Percentiles rank a stretch among this genome's conserved stretches.
phyloP scores from a whole-genome alignment of 805 yeast genomes.

The Candida boidinii region DNA sequence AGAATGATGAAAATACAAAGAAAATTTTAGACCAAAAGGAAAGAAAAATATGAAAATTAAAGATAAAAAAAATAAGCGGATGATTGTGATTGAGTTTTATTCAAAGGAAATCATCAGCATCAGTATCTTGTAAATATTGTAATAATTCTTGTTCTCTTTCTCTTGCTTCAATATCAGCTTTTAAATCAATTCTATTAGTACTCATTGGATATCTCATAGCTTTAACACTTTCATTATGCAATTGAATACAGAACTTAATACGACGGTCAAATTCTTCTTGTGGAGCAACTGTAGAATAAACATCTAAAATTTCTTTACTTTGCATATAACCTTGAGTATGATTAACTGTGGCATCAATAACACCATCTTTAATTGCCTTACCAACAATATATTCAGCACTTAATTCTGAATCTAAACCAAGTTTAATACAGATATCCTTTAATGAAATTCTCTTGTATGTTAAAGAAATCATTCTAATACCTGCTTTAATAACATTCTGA shows the following conservation, averaged over 20 bases:
- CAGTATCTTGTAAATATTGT: conserved; percentile 40
- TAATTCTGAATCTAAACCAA: conserved; percentile 88
- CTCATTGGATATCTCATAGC: conserved; percentile 88
- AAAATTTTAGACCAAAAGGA: too few species aligned
- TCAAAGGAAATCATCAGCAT: conserved; percentile 16
- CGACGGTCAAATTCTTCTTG: conserved; percentile 86
- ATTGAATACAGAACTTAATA: conserved; percentile 80
- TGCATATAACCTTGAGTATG: conserved; percentile 90
- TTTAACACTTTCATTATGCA: conserved; percentile 87
- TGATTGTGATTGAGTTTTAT: too few species aligned
- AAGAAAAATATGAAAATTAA: too few species aligned
- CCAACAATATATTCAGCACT: conserved; percentile 96
- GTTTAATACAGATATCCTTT: conserved; percentile 87
- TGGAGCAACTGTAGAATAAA: conserved; percentile 83
- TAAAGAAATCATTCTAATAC: conserved; percentile 85
- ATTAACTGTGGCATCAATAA: conserved; percentile 88
- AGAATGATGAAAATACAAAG: too few species aligned
- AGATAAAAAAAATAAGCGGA: too few species aligned
- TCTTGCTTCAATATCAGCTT: conserved; percentile 44
- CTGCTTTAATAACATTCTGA: conserved; percentile 96
- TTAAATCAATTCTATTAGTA: conserved; percentile 39
- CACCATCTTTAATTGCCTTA: conserved; percentile 95
- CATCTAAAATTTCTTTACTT: conserved; percentile 76
- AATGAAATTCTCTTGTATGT: conserved; percentile 87
- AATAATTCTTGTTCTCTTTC: conserved; percentile 41